Evolutionary conservation across 306 rosid species (phyloP).

Genomic region (Glycine tomentella): DNA sequence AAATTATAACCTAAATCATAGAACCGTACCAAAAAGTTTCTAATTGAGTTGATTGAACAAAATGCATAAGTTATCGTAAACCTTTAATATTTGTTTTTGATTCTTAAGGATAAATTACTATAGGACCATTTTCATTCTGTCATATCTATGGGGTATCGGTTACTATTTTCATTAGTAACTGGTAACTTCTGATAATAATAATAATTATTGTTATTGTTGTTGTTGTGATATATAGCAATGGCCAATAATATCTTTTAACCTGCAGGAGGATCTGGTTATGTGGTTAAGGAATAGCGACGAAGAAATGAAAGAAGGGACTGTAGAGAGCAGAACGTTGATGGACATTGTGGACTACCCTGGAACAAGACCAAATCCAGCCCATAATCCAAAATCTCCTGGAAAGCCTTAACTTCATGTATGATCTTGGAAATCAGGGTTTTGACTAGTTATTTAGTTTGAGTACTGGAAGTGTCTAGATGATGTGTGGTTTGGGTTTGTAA

Average conservation of each 20-base stretch:
- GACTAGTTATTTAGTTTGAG: neutral
- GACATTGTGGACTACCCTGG: constrained; percentile 45
- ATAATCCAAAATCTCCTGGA: constrained; percentile 53
- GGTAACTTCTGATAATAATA: too few species aligned
- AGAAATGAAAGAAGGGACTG: neutral
- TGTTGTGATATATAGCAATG: too few species aligned
- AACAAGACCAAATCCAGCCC: constrained; percentile 50
- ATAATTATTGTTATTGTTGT: too few species aligned
- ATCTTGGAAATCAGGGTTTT: neutral
- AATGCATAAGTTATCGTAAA: too few species aligned
- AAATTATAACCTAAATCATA: too few species aligned
- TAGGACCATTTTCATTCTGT: too few species aligned
- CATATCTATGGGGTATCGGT: too few species aligned
- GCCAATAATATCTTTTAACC: neutral
- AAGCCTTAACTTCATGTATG: constrained; percentile 5
- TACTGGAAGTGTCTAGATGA: neutral
- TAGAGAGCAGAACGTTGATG: constrained; percentile 45
- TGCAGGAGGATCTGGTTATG: constrained; percentile 40
- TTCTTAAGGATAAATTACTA: too few species aligned
- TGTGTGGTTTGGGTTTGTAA: constrained; percentile 29
- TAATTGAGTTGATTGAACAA: too few species aligned
- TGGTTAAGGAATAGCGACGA: neutral
- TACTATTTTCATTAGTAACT: too few species aligned
- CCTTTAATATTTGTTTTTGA: too few species aligned
- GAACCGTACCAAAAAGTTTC: too few species aligned